Evolutionary conservation across 495 filamentous ascomycete species (phyloP), one percentile per base, ranked within the genome.

Genomic region (Penicillium manginii): DNA sequence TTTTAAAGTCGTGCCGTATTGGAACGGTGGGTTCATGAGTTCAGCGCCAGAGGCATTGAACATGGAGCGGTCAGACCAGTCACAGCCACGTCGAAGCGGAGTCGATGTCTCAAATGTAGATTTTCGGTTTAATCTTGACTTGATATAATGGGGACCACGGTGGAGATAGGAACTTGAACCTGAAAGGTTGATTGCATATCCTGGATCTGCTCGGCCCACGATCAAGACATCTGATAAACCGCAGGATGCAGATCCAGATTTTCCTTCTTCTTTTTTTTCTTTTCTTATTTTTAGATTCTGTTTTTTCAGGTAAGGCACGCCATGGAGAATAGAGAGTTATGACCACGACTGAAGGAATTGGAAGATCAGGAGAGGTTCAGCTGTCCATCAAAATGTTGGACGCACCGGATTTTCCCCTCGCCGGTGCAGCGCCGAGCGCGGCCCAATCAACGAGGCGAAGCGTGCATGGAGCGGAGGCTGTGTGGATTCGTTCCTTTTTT

Each of bases 141-240:
- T 29, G 29, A 46, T 31, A 47, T 47, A 47, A 47, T 22, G 21
- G 22, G 45, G 45, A 21, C 40, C 40, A 43, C 40, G 22, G 45
- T 47, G 45, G 45, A n/a, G 45, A 47, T 47, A 14, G 45, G 19
- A 26, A 47, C 40, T 2, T 43, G 40, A 43, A 47, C 40, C 7
- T 43, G 40, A 43, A 43, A 43, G 40, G 17, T 43, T 17, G 47
- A 47, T 55, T 66, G 62, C 60, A 69, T 69, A 64, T 69, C 63
- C 66, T 52, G 65, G 60, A 63, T 61, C 47, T 60, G 40, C 45
- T 47, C 22, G 18, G 62, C 37, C 42, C 55, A 53, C 59, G 55
- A 39, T 59, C 37, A 59, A 65, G 49, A 54, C 42, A 69, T 69
- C 63, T 61, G 66, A 66, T 61, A 23, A 57, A 42, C 51, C 42